Evolutionary conservation across 768 basidiomycete species (phyloP).

Genomic region (Termitomyces sp.): DNA sequence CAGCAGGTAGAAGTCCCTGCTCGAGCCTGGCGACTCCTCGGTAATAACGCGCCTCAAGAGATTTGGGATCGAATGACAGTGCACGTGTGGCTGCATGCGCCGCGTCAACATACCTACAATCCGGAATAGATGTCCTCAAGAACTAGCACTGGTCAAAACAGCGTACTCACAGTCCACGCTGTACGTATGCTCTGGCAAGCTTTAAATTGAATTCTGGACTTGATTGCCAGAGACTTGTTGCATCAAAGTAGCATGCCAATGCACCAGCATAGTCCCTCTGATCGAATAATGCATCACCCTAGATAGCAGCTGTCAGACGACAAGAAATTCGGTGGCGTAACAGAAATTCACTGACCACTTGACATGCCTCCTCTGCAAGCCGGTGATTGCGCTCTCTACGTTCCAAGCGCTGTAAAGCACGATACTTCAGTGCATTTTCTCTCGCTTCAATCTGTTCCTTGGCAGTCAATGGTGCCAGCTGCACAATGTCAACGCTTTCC

Average conservation of each 20-base stretch:
- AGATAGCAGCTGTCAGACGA: neutral
- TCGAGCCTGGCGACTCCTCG: constrained; percentile 17
- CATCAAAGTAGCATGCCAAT: constrained; percentile 26
- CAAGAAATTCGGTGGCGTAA: neutral
- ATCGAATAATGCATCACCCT: constrained; percentile 30
- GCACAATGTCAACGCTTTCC: constrained; percentile 10
- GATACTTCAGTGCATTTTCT: constrained; percentile 8
- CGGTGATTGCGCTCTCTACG: constrained; percentile 12
- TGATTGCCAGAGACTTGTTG: constrained; percentile 18
- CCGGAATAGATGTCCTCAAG: neutral
- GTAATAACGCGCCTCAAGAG: constrained; percentile 13
- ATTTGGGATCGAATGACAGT: constrained; percentile 18
- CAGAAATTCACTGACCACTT: constrained; percentile 6
- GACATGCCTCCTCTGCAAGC: constrained; percentile 13
- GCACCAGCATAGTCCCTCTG: constrained; percentile 26
- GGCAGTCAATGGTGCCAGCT: constrained; percentile 4
- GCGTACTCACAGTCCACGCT: constrained; percentile 12
- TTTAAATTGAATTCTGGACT: constrained; percentile 15
- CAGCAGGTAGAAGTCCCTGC: constrained; percentile 15
- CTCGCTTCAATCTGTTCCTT: constrained; percentile 5
- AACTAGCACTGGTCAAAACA: neutral
- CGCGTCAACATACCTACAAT: constrained; percentile 13
- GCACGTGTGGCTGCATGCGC: constrained; percentile 17
- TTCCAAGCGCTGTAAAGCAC: constrained; percentile 13
- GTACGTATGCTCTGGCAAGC: constrained; percentile 11